Evolutionary conservation across 495 filamentous ascomycete species (phyloP).

Genomic region (Ascodesmis nigricans): DNA sequence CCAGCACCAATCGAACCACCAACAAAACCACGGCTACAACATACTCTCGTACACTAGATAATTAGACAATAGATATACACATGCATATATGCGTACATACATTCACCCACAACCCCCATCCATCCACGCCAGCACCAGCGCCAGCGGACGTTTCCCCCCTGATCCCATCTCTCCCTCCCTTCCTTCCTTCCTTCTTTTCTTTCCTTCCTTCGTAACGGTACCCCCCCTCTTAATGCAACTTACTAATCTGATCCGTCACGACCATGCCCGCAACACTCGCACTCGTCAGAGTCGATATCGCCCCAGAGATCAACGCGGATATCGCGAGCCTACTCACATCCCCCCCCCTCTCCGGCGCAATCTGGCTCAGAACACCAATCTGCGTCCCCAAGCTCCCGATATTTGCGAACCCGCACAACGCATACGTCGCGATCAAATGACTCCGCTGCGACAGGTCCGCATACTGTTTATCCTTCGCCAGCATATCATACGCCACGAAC

Average conservation of each 20-base stretch:
- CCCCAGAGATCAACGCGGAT: constrained; percentile 54
- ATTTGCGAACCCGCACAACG: constrained; percentile 32
- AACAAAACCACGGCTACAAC: too few relatives aligned
- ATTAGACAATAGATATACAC: too few relatives aligned
- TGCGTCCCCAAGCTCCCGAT: constrained; percentile 16
- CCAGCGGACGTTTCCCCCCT: too few relatives aligned
- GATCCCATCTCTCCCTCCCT: too few relatives aligned
- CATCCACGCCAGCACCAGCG: too few relatives aligned
- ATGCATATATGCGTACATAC: too few relatives aligned
- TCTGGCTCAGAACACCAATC: constrained; percentile 49
- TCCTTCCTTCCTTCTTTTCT: too few relatives aligned
- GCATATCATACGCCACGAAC: constrained; percentile 26
- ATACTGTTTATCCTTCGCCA: constrained; percentile 21
- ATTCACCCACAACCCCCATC: too few relatives aligned
- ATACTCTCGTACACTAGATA: too few relatives aligned
- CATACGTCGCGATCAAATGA: constrained; percentile 48
- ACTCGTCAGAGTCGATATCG: constrained; percentile 57
- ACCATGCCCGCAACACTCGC: constrained; percentile 61
- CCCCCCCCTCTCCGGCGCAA: constrained; percentile 47
- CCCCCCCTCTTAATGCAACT: too few relatives aligned
- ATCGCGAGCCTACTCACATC: constrained; percentile 57
- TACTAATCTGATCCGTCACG: constrained; percentile 28
- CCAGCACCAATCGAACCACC: too few relatives aligned
- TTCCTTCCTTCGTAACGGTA: too few relatives aligned
- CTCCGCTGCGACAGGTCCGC: constrained; percentile 41